Base-by-base conservation (phyloP, 2,329 filamentous ascomycete species). In the Penicillium sp. region DNA sequence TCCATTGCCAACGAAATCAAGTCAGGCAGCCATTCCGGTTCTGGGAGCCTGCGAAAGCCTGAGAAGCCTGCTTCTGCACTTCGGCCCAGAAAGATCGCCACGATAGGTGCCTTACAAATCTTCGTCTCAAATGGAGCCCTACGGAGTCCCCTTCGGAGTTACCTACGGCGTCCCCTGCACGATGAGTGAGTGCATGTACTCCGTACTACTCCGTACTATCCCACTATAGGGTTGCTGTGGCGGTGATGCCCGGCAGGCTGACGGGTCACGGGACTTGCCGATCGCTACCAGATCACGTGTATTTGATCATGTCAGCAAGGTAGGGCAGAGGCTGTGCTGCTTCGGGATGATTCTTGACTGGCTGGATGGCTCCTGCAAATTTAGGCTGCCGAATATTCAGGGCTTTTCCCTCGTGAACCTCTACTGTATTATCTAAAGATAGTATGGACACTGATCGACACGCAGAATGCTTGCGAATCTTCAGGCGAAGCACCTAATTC, bases 401-500 rank as follows among this genome's bases (percentile, higher is more conserved):
- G 49, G 10, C 35, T 22, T 37, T 28, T 37, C 33, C 38, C 35
- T 38, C 37, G 51, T 49, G 43, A n/a, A n/a, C 8, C 2, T 48
- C 13, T 26, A n/a, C 30, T 37, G 10, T 14, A 13, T 3, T 19
- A 43, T 56, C 14, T 26, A 45, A 43, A 62, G 35, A 37, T 51
- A 58, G 57, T 3, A 35, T 51, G 30, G n/a, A 51, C 6, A 33
- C 22, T 43, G 25, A 49, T 33, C 33, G 28, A n/a, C 38, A 40
- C 28, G 38, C 42, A 54, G 40, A 52, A 14, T 37, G 45, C 28
- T 58, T 61, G 51, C 59, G 52, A 55, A 58, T 61, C 45, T 22
- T 53, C 51, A 53, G 51, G 51, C 35, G 33, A 53, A 38, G 51
- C 51, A 53, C 35, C 51, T 35, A 22, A 51, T 51, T 33, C n/a